Conservation (phyloP, 768 basidiomycete species). For the Panaeolus papilionaceus region DNA sequence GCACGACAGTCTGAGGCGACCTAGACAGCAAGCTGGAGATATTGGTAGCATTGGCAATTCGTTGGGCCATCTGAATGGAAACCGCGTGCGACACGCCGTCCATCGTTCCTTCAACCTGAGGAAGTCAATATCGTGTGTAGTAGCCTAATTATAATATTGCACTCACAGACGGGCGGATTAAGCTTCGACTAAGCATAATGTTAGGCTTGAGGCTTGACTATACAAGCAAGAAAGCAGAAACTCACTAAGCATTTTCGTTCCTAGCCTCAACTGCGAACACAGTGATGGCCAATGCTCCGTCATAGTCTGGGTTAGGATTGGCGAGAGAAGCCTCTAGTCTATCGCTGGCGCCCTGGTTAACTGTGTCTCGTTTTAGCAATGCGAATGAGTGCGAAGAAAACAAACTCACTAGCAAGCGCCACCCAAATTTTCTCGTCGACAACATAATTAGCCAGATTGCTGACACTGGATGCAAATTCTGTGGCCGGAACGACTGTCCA, state of each 20-base stretch:
- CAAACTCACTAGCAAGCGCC: slow-evolving; percentile 55
- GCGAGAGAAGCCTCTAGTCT: slow-evolving; percentile 44
- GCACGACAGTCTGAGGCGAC: slow-evolving; percentile 56
- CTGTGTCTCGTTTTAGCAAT: slow-evolving; percentile 29
- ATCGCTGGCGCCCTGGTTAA: slow-evolving; percentile 46
- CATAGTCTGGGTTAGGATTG: slow-evolving; percentile 48
- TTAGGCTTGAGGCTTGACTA: background rate
- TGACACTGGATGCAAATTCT: slow-evolving; percentile 50
- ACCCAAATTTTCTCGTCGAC: slow-evolving; percentile 60
- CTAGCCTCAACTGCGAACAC: slow-evolving; percentile 55
- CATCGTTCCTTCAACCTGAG: slow-evolving; percentile 42
- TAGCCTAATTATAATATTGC: background rate
- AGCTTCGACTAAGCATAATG: slow-evolving; percentile 33
- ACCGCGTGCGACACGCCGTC: slow-evolving; percentile 41
- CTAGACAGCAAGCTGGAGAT: slow-evolving; percentile 42
- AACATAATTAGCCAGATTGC: slow-evolving; percentile 50
- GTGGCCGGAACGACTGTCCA: slow-evolving; percentile 52
- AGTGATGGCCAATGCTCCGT: slow-evolving; percentile 55
- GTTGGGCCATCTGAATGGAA: slow-evolving; percentile 36
- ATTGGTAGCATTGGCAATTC: slow-evolving; percentile 36
- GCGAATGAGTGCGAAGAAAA: background rate
- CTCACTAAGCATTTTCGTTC: slow-evolving; percentile 67
- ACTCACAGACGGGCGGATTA: slow-evolving; percentile 40
- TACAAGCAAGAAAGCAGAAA: background rate
- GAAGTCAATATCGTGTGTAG: background rate